Percentiles rank a stretch among this genome's conserved stretches.
Evolutionary conservation across 805 yeast species (phyloP).

Genomic region (Teunomyces lycoperdinae): DNA sequence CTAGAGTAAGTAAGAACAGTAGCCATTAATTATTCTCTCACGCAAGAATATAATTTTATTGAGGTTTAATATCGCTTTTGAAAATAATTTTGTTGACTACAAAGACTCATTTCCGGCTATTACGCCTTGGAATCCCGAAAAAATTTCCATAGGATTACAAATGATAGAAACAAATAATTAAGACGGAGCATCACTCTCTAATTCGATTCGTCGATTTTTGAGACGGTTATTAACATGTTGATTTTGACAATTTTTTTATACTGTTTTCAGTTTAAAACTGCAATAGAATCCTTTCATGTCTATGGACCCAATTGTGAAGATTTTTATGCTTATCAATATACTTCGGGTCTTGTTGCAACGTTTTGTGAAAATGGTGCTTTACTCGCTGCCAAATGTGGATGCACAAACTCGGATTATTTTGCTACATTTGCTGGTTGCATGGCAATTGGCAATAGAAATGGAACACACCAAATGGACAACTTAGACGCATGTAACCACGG

Average conservation of each 20-base stretch:
- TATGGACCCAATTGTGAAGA: not conserved
- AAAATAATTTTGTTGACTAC: too few relatives aligned
- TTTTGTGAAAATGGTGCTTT: constrained; percentile 5
- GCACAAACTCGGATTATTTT: constrained; percentile 23
- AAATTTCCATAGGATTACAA: too few relatives aligned
- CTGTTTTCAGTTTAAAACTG: not conserved
- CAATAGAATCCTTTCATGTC: not conserved
- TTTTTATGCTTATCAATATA: not conserved
- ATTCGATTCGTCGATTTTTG: too few relatives aligned
- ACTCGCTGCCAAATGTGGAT: constrained; percentile 15
- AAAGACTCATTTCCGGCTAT: too few relatives aligned
- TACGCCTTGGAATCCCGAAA: too few relatives aligned
- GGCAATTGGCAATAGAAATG: not conserved
- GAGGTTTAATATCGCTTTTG: too few relatives aligned
- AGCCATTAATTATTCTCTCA: too few relatives aligned
- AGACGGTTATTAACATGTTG: not conserved
- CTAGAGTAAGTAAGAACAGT: too few relatives aligned
- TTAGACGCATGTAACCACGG: not conserved
- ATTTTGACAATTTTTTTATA: not conserved
- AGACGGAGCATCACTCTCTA: too few relatives aligned
- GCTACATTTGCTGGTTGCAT: constrained; percentile 34
- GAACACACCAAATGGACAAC: not conserved
- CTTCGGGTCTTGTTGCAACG: constrained; percentile 3
- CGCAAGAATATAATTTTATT: too few relatives aligned
- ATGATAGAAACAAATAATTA: too few relatives aligned